Base-by-base conservation (phyloP, 306 rosid genomes). In the Cicer arietinum region DNA sequence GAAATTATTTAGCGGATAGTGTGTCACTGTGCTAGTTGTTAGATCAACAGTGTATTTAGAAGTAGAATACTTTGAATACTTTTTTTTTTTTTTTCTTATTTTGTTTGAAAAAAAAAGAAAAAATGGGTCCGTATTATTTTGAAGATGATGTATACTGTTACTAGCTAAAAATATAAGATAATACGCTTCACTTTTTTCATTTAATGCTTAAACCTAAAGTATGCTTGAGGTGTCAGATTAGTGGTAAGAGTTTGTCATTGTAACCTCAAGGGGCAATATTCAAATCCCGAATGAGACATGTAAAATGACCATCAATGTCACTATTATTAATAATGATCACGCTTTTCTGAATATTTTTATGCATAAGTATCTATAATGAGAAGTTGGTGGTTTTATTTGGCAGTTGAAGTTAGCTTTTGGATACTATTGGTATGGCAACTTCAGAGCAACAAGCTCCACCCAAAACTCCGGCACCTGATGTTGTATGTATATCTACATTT, bases 391-490 rank as follows among this genome's bases (percentile, higher is more conserved):
- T 72, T 64, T 73, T 44, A 42, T 61, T 78, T 56, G 16, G 42
- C 78, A 64, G 73, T 76, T 77, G n/a, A 13, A 13, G 39, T 77
- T 64, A 40, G 72, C 54, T 68, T 80, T 51, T 71, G 63, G 79
- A 71, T 42, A 71, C 81, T 35, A 25, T 68, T 77, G 35, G 48
- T 3, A 92, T 92, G 98, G 90, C 90, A 44, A 41, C 92, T 53
- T 59, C 85, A 10, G 88, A 90, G 82, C 91, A 83, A 80, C 90
- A 83, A 78, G 84, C 45, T 35, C 66, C 88, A 6, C 64, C 71
- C 18, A 71, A 17, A 22, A 74, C 68, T 73, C 96, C 96, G 22
- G 74, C 80, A 14, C 88, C 98, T 39, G 86, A 87, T 53, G 82
- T 90, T 79, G 98, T 92, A 89, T 52, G 94, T 72, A 10, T 58